phyloP scores from a whole-genome alignment of 2,329 filamentous ascomycete species.

The Xylaria arbuscula region DNA sequence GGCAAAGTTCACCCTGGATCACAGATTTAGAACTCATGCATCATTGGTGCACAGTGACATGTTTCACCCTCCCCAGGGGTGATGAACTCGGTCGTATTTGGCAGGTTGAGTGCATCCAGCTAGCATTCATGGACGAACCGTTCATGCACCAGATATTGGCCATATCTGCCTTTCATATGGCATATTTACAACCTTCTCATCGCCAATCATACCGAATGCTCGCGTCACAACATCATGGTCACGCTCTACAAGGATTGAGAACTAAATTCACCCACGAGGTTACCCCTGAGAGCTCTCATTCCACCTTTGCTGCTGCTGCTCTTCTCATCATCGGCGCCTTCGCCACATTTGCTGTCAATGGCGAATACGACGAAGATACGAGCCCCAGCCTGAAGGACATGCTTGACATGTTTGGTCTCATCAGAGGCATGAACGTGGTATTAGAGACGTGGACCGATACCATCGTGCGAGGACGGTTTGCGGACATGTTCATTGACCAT shows the following conservation, averaged over 20 bases:
- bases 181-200: conserved; percentile 14
- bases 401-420: conserved; percentile 22
- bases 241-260: conserved; percentile 19
- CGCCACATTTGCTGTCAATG: conserved; percentile 11
- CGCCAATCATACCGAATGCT: conserved; percentile 7
- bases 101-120: conserved; percentile 19
- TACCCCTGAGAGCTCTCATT: conserved; percentile 22
- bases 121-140: conserved; percentile 19
- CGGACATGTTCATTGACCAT: conserved; percentile 10
- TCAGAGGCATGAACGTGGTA: conserved; percentile 18
- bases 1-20: conserved; percentile 19
- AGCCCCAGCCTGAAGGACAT: conserved; percentile 14
- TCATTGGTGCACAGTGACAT: conserved; percentile 23
- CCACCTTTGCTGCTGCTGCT: conserved; percentile 16
- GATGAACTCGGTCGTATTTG: conserved; percentile 19
- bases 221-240: conserved; percentile 18
- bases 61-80: conserved; percentile 21
- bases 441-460: conserved; percentile 11
- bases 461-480: conserved; percentile 2
- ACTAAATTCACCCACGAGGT: conserved; percentile 15
- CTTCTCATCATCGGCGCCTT: conserved; percentile 17
- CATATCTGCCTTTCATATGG: conserved; percentile 26
- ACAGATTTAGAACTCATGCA: conserved; percentile 24
- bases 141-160: conserved; percentile 26
- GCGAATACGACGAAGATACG: neutral